Evolutionary conservation across 257 asterid species (phyloP).

Genomic region (Nicotiana attenuata): DNA sequence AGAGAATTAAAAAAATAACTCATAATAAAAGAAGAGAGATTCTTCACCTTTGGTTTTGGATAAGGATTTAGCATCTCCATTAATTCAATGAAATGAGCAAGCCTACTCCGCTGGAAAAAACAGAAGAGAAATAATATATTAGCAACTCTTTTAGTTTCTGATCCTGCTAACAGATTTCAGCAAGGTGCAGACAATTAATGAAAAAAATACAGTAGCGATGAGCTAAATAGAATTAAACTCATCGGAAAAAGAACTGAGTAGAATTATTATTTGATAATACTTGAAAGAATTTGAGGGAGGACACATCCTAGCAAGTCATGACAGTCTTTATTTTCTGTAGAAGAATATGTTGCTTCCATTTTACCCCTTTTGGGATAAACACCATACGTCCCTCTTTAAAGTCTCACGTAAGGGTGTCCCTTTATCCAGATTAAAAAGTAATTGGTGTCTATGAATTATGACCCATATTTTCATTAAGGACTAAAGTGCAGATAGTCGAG

Average conservation of each 20-base stretch:
- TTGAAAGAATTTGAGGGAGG: background rate
- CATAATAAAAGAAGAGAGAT: background rate
- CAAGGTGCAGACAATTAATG: background rate
- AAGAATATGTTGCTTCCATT: background rate
- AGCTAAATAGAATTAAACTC: background rate
- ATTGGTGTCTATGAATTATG: background rate
- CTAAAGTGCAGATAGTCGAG: background rate
- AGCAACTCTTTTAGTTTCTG: background rate
- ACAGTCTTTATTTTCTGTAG: background rate
- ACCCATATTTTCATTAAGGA: background rate
- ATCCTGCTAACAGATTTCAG: background rate
- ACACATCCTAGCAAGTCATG: background rate
- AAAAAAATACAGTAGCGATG: background rate
- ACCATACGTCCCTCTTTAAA: background rate
- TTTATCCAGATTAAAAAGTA: background rate
- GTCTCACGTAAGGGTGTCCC: too few species aligned
- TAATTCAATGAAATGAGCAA: slow-evolving; percentile 78
- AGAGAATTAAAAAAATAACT: background rate
- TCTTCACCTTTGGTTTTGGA: slow-evolving; percentile 68
- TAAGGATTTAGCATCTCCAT: slow-evolving; percentile 91
- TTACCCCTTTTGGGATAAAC: too few species aligned
- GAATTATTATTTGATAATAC: background rate
- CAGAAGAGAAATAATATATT: background rate
- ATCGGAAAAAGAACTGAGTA: too few species aligned
- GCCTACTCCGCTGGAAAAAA: slow-evolving; percentile 59